Base-by-base conservation (phyloP, 1,284 basidiomycete genomes). In the Leccinum pachyderme region DNA sequence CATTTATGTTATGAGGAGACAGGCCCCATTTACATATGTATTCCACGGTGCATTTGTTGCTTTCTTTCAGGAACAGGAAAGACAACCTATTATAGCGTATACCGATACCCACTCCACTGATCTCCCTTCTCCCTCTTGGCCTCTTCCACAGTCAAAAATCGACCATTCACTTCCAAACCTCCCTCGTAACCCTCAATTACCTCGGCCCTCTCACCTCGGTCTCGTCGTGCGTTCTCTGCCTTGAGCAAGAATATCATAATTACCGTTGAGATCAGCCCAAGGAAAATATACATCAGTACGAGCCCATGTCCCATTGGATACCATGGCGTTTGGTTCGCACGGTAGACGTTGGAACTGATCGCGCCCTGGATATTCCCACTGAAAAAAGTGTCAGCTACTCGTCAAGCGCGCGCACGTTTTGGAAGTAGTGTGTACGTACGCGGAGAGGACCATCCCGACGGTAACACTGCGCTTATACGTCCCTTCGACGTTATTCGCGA, bases 391-490 rank as follows among this genome's bases (percentile, higher is more conserved):
- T 41, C n/a, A 27, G 39, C 48, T 22, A 8, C 37, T 22, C 15
- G 11, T 25, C 12, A 6, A 18, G n/a, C 8, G 2, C 31, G 29
- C 27, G 32, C 22, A 31, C 25, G 1, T 8, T 24, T 39, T 37
- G 6, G 25, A 45, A 24, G 8, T 7, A n/a, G 15, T 35, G 11
- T 39, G n/a, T 37, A 72, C 81, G 62, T 58, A 83, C 82, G 78
- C 82, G 53, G 82, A 79, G 54, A 88, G 87, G 6, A 83, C 79
- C 83, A 88, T 84, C 1, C 77, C 89, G 25, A 89, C 73, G 1
- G 85, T 80, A 1, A 89, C 87, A 59, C 84, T 85, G 24, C 88
- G 83, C 62, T 90, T 90, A 70, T 90, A 91, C 0, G 81, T 79
- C 7, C 88, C 86, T 72, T 90, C 87, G n/a, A 87, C 81, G 63